A percentile compares a stretch with the other conserved stretches of the same genome.
phyloP scores from a whole-genome alignment of 768 basidiomycete genomes.

The Boletus subcaerulescens region DNA sequence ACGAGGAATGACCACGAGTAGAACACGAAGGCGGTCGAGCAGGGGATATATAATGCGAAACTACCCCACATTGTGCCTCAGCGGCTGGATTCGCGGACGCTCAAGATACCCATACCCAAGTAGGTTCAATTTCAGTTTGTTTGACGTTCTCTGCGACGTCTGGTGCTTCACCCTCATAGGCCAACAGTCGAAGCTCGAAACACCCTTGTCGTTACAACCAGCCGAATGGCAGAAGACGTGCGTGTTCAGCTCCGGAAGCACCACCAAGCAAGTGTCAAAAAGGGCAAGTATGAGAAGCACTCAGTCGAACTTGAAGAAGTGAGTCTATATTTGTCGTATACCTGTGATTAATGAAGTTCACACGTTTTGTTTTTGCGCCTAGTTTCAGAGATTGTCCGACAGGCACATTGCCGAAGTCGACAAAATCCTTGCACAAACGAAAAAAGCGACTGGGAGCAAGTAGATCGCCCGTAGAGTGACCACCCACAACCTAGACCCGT shows the following conservation, averaged over 20 bases:
- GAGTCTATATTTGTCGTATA: background rate
- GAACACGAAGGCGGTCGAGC: constrained; percentile 74
- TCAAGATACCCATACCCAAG: constrained; percentile 82
- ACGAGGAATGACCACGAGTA: constrained; percentile 35
- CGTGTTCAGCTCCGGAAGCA: constrained; percentile 73
- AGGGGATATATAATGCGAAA: constrained; percentile 72
- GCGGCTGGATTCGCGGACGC: constrained; percentile 62
- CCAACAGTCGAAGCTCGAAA: constrained; percentile 74
- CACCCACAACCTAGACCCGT: background rate
- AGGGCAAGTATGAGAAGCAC: constrained; percentile 65
- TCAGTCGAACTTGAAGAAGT: constrained; percentile 69
- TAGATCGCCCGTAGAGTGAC: constrained; percentile 4
- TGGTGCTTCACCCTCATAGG: constrained; percentile 34
- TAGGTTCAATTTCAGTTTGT: constrained; percentile 27
- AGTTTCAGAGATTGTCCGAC: constrained; percentile 78
- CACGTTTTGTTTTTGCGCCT: background rate
- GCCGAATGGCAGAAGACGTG: constrained; percentile 69
- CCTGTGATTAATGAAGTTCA: background rate
- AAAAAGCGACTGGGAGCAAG: constrained; percentile 47
- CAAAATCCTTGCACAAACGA: constrained; percentile 57
- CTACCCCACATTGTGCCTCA: constrained; percentile 73
- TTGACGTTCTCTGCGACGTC: background rate
- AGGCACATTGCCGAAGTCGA: constrained; percentile 64
- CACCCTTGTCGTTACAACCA: constrained; percentile 51
- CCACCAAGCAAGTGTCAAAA: constrained; percentile 65